Evolutionary conservation across 805 yeast genomes (phyloP), one percentile per base, ranked within the genome.

Genomic region (Huiozyma naganishii): DNA sequence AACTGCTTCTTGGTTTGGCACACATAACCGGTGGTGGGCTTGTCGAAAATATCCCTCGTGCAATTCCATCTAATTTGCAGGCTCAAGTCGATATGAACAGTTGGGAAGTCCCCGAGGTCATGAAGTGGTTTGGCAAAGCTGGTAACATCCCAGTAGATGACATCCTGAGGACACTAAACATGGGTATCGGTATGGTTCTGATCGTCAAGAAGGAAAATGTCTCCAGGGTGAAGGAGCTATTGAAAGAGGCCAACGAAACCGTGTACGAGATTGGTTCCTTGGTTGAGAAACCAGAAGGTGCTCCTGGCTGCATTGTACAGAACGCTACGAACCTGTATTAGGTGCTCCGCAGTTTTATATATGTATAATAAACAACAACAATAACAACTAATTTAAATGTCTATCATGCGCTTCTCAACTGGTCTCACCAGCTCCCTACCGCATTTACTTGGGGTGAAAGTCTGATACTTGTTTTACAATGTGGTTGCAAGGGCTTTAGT

Each of bases 21-120:
- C 95, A 92, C 59, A 92, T 92, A 58, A 92, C 99, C 27, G 99
- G 99, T 48, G 99, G 99, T 64, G 99, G 99, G 42, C 72, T 92
- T 43, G 81, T 92, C 29, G 99, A 92, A 66, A 92, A 92, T 65
- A 79, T 90, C 46, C 99, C 99, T 43, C 79, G 99, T 62, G 92
- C 95, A 13, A 71, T 92, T 48, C 98, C 98, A 46, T 67, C 76
- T 45, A 65, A 77, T 53, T 69, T 92, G 48, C 80, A 81, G 55
- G 98, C 97, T 10, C 71, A 70, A 51, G 76, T 92, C 41, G 95
- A 90, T 62, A 79, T 83, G 60, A 67, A 67, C 44, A 67, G 76
- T 7, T 90, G 97, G 95, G 76, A 77, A 50, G 80, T 92, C 32
- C 95, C 95, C 34, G 80, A 73, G 32, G 87, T 92, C 34, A 92